phyloP scores from a whole-genome alignment of 208 protist genomes.

The Naegleria lovaniensis region DNA sequence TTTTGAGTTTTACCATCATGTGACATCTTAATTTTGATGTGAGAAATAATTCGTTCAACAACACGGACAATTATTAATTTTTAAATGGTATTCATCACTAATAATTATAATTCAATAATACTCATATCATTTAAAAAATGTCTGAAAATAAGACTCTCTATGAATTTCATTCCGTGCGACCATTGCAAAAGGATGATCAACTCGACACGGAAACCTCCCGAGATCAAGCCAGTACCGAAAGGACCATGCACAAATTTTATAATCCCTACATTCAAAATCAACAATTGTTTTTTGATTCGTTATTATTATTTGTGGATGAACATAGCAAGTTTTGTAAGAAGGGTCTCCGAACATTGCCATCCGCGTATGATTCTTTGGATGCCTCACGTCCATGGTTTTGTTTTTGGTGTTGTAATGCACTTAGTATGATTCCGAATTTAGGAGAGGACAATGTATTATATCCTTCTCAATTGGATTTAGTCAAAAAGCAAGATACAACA shows the following conservation, averaged over 20 bases:
- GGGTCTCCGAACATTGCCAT: slow-evolving; percentile 25
- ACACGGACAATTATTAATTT: too few relatives aligned
- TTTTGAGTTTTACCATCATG: too few relatives aligned
- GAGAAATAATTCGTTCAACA: too few relatives aligned
- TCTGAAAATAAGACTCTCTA: not conserved
- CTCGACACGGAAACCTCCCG: not conserved
- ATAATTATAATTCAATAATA: too few relatives aligned
- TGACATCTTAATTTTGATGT: too few relatives aligned
- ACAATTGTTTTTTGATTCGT: not conserved
- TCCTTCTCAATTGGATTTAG: slow-evolving; percentile 2
- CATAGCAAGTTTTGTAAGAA: slow-evolving; percentile 7
- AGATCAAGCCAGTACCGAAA: not conserved
- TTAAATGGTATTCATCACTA: too few relatives aligned
- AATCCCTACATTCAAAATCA: not conserved
- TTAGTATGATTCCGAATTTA: slow-evolving; percentile 36
- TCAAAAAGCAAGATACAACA: slow-evolving; percentile 1
- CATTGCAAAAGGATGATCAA: not conserved
- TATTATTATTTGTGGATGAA: not conserved
- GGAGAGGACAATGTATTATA: not conserved
- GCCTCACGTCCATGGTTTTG: slow-evolving; percentile 41
- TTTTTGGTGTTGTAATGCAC: slow-evolving; percentile 50
- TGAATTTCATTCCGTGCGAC: not conserved
- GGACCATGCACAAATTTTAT: not conserved
- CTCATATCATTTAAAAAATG: not conserved
- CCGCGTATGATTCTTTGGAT: slow-evolving; percentile 34